Evolutionary conservation across 352 stramenopile genomes (phyloP).

Genomic region (Blastocystis sp.): DNA sequence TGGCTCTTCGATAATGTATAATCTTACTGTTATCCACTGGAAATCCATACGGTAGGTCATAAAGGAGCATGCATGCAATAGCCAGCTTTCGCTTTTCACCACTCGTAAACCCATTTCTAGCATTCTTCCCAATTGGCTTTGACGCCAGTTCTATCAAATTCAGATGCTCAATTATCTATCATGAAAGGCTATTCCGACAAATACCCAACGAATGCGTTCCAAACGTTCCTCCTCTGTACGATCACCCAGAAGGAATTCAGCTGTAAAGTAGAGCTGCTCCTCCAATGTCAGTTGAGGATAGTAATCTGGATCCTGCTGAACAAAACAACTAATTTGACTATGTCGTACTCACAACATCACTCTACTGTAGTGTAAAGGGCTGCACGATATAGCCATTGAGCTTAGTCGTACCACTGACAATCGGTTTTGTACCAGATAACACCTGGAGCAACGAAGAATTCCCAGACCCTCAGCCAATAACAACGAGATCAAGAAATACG

Average conservation of each 20-base stretch:
- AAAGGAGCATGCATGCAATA: background rate
- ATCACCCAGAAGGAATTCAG: background rate
- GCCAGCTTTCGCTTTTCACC: constrained; percentile 5
- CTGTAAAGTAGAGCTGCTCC: background rate
- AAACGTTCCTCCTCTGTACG: background rate
- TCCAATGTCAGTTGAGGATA: background rate
- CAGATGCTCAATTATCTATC: background rate
- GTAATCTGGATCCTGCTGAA: background rate
- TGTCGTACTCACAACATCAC: background rate
- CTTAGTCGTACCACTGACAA: background rate
- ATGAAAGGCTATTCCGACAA: background rate
- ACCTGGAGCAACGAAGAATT: background rate
- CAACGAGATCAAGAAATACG: background rate
- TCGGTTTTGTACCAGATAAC: background rate
- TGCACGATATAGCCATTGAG: background rate
- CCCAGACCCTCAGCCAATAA: background rate
- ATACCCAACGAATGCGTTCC: background rate
- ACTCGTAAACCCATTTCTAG: background rate
- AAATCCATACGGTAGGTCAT: background rate
- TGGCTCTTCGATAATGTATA: background rate
- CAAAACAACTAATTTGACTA: background rate
- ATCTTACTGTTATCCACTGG: background rate
- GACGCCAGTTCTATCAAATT: background rate
- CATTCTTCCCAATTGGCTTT: background rate
- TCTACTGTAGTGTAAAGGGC: background rate